These are phyloP conservation scores for Hypoxylon sp. DNA, from an alignment of 2,329 filamentous ascomycete species.

Conservation along the genomic window DNA sequence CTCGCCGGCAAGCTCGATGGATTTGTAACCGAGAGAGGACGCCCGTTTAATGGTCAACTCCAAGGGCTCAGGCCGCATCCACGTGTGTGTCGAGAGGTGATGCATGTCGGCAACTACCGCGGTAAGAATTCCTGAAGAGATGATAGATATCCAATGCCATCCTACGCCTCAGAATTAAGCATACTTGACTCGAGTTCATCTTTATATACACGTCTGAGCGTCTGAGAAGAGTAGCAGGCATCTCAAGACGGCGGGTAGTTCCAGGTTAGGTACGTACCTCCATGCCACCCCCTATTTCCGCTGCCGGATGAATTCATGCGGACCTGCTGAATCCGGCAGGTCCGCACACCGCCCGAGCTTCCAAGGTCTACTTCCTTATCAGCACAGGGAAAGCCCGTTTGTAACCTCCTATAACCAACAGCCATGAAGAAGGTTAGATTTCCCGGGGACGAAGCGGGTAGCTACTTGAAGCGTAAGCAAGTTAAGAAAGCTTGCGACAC, in stretches of 20 bases:
- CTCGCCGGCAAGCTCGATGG: constrained; percentile 32
- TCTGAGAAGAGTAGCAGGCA: not conserved
- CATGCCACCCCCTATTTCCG: not conserved
- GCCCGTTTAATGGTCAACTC: constrained; percentile 26
- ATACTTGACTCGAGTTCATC: not conserved
- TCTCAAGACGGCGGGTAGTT: not conserved
- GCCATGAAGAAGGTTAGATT: constrained; percentile 26
- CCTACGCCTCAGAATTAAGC: not conserved
- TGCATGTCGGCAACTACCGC: constrained; percentile 21
- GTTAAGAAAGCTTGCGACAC: constrained; percentile 17
- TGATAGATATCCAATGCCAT: not conserved
- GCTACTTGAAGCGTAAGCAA: constrained; percentile 17
- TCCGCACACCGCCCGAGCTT: constrained; percentile 16
- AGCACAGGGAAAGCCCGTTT: not conserved
- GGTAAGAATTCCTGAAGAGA: not conserved
- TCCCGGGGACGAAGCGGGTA: constrained; percentile 12
- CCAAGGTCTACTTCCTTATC: constrained; percentile 4
- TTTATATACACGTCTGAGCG: not conserved
- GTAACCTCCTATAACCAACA: not conserved
- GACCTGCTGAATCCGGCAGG: constrained; percentile 19
- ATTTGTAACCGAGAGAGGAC: constrained; percentile 26
- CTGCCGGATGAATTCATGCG: not conserved
- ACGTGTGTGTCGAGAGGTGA: constrained; percentile 34
- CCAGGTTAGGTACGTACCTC: not conserved
- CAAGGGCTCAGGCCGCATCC: constrained; percentile 34